phyloP scores from a whole-genome alignment of 2,329 filamentous ascomycete genomes.

The Scedosporium minutisporum region DNA sequence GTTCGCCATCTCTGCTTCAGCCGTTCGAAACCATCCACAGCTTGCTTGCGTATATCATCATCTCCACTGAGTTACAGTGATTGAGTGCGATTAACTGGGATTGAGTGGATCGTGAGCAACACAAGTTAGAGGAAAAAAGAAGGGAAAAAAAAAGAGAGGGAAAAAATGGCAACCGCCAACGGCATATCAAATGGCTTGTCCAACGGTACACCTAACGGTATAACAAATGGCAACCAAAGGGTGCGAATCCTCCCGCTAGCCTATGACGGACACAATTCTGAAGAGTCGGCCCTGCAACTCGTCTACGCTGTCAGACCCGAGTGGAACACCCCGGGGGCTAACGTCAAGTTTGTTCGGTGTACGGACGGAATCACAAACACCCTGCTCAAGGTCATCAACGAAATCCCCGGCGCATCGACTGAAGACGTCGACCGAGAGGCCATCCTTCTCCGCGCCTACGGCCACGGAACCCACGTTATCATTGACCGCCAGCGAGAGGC shows the following conservation, averaged over 20 bases:
- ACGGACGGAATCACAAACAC: constrained; percentile 99
- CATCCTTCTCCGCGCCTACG: constrained; percentile 84
- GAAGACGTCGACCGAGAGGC: constrained; percentile 76
- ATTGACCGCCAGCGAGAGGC: constrained; percentile 88
- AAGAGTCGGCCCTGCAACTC: constrained; percentile 69
- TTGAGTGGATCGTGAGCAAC: background rate
- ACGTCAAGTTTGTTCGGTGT: constrained; percentile 80
- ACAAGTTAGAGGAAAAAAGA: no score
- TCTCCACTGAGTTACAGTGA: background rate
- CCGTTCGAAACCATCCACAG: background rate
- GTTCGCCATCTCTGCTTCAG: background rate
- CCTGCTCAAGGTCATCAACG: constrained; percentile 67
- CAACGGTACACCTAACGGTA: background rate
- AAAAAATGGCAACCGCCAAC: background rate
- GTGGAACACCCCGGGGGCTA: constrained; percentile 65
- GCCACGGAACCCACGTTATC: constrained; percentile 84
- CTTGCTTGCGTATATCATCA: background rate
- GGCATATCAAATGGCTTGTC: background rate
- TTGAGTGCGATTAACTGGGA: no score
- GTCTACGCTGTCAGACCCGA: constrained; percentile 72
- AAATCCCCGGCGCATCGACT: constrained; percentile 51
- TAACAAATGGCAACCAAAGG: constrained; percentile 24
- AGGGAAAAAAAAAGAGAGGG: background rate
- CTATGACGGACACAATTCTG: constrained; percentile 69
- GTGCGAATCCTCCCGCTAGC: constrained; percentile 61